These are phyloP conservation scores for Cocos nucifera DNA, from an alignment of 176 grass and related monocot species.

Conservation along the genomic window DNA sequence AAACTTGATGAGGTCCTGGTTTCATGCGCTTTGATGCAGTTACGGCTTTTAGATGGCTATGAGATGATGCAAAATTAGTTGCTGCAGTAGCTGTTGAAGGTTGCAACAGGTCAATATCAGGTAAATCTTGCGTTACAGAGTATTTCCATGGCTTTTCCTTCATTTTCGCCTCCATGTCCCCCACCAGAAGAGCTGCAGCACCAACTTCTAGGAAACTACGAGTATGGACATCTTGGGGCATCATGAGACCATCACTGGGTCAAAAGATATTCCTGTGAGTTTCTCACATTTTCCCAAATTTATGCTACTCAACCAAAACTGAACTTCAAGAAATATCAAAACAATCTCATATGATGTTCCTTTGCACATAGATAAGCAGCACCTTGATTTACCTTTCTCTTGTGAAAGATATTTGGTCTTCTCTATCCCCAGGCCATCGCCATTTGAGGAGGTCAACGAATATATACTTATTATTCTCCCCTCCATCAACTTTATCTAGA, in stretches of 20 bases:
- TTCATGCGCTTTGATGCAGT: constrained; percentile 94
- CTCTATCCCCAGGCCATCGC: constrained; percentile 65
- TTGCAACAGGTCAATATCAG: constrained; percentile 79
- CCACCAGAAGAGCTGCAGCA: constrained; percentile 86
- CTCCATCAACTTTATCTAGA: constrained; percentile 43
- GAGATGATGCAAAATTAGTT: constrained; percentile 53
- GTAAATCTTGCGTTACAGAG: constrained; percentile 60
- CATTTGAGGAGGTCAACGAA: constrained; percentile 75
- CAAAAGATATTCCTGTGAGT: not conserved
- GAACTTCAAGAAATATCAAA: no score
- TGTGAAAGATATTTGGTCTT: constrained; percentile 29
- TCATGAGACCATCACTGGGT: constrained; percentile 42
- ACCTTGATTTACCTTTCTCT: constrained; percentile 53
- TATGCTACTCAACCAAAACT: no score
- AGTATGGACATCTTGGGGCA: constrained; percentile 49
- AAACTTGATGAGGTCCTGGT: constrained; percentile 79
- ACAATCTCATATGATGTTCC: no score
- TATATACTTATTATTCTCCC: constrained; percentile 75
- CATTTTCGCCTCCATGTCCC: constrained; percentile 60
- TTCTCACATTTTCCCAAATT: not conserved
- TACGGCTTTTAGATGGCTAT: constrained; percentile 92
- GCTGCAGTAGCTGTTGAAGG: constrained; percentile 54
- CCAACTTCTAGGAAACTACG: constrained; percentile 68
- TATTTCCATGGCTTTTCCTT: constrained; percentile 70
- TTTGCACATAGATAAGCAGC: not conserved